Conservation (phyloP, 208 protist species). For the Porcisia deanei region DNA sequence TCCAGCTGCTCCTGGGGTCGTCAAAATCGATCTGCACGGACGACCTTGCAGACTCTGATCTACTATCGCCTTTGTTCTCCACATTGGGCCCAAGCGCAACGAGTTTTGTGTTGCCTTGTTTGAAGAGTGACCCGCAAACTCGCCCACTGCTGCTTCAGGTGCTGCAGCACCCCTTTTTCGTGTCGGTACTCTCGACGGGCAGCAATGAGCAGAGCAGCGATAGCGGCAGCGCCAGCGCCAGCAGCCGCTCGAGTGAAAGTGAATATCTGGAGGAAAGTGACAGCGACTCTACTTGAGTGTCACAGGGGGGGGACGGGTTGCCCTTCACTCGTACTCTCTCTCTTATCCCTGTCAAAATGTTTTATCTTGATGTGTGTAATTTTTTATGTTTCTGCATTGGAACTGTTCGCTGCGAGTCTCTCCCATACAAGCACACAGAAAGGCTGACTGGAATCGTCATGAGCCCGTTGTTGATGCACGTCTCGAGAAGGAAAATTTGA, state of each 20-base stretch:
- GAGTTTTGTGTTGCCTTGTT: slow-evolving; percentile 67
- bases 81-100: slow-evolving; percentile 37
- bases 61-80: slow-evolving; percentile 61
- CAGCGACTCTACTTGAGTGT: not conserved
- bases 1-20: slow-evolving; percentile 48
- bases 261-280: slow-evolving; percentile 19
- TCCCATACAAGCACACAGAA: not conserved
- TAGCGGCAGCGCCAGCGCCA: not conserved
- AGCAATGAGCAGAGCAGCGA: not conserved
- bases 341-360: not conserved
- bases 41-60: slow-evolving; percentile 64
- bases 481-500: not conserved
- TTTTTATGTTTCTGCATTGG: not conserved
- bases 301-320: not conserved
- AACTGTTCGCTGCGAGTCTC: not conserved
- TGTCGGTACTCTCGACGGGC: not conserved
- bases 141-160: slow-evolving; percentile 60
- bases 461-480: not conserved
- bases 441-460: not conserved
- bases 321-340: not conserved
- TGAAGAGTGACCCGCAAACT: slow-evolving; percentile 50
- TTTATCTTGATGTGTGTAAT: too few relatives aligned
- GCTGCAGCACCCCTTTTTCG: slow-evolving; percentile 60
- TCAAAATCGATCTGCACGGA: slow-evolving; percentile 46
- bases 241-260: slow-evolving; percentile 9